Percentiles rank a stretch among this genome's conserved stretches.
Evolutionary conservation across 768 basidiomycete genomes (phyloP).

Genomic region (Auriculariales sp.): DNA sequence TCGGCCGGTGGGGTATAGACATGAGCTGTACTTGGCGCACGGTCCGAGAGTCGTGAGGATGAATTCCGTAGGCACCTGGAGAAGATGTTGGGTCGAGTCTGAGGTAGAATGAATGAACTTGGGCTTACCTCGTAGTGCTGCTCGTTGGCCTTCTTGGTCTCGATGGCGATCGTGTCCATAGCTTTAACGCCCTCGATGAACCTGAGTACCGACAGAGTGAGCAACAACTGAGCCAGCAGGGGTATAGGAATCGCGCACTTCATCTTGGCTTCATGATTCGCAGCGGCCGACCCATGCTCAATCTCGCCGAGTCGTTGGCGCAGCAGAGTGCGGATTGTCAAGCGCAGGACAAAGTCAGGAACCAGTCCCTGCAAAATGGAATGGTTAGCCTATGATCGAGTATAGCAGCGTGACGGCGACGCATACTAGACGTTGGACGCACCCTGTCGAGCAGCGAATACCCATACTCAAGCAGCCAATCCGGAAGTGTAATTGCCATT

Average conservation of each 20-base stretch:
- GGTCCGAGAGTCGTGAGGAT: conserved; percentile 53
- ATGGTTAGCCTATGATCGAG: background rate
- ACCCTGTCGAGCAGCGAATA: conserved; percentile 23
- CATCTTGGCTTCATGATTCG: conserved; percentile 53
- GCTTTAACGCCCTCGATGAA: conserved; percentile 41
- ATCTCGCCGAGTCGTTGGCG: conserved; percentile 45
- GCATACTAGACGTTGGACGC: background rate
- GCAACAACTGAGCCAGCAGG: no score
- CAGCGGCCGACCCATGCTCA: conserved; percentile 40
- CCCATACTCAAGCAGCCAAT: conserved; percentile 23
- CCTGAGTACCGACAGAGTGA: no score
- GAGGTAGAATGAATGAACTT: background rate
- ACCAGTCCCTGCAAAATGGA: conserved; percentile 32
- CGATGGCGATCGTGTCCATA: conserved; percentile 39
- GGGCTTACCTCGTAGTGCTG: conserved; percentile 56
- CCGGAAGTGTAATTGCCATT: no score
- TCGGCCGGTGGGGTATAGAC: conserved; percentile 42
- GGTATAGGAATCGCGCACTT: no score
- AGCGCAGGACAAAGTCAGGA: conserved; percentile 42
- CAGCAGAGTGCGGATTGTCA: conserved; percentile 31
- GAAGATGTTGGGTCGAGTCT: background rate
- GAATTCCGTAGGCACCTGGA: conserved; percentile 42
- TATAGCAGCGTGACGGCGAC: background rate
- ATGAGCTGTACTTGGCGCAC: conserved; percentile 51
- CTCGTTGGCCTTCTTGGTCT: conserved; percentile 54